Evolutionary conservation across 257 asterid species (phyloP).

Genomic region (Perilla frutescens): DNA sequence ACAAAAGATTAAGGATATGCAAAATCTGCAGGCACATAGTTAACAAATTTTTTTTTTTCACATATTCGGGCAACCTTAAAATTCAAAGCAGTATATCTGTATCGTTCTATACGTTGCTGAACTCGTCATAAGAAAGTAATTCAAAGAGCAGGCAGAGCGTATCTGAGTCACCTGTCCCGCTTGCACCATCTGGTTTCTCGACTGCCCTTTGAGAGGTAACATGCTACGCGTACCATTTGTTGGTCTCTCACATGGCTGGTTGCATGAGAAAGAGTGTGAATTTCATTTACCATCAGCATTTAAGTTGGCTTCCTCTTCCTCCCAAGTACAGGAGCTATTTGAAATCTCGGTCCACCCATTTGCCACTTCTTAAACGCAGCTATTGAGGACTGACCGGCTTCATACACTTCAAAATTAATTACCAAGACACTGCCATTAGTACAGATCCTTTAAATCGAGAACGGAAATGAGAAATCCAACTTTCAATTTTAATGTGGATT

Average conservation of each 20-base stretch:
- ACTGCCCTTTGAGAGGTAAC: background rate
- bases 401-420: conserved; percentile 62
- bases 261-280: background rate
- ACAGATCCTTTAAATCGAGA: background rate
- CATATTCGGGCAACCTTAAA: background rate
- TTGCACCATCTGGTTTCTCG: conserved; percentile 4
- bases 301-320: conserved; percentile 77
- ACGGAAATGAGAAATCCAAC: background rate
- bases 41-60: too few species aligned
- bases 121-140: background rate
- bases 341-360: conserved; percentile 87
- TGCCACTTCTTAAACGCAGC: conserved; percentile 91
- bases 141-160: background rate
- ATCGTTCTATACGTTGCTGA: background rate
- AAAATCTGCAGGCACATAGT: background rate
- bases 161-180: background rate
- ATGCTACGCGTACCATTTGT: background rate
- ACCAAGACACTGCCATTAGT: conserved; percentile 22
- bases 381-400: conserved; percentile 88
- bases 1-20: background rate
- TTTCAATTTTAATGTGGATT: background rate
- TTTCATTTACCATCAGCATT: conserved; percentile 1
- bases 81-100: background rate
- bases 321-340: conserved; percentile 73
- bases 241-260: background rate